Evolutionary conservation across 352 stramenopile genomes (phyloP), one percentile per base, ranked within the genome.

Genomic region (Globisporangium solare): DNA sequence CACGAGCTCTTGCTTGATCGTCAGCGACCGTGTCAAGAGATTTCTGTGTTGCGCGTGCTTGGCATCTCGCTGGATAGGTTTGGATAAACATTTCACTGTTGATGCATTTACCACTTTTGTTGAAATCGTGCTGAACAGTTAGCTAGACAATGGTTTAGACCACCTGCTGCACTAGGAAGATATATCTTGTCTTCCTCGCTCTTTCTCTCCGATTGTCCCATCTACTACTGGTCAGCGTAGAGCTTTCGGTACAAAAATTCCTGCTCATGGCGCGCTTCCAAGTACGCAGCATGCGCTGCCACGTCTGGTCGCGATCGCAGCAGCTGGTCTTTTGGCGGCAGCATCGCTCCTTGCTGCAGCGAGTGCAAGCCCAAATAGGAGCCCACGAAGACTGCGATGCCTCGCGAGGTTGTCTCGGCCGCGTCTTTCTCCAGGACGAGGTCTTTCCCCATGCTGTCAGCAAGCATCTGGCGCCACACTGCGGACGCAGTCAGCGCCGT

Each of bases 401-500:
- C 89, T 27, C 85, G 83, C 8, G 87, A 96, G 18, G 89, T 96
- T 2, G 83, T 87, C 64, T 97, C 88, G 0, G 56, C 77, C 20
- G 70, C 73, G 17, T 64, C 68, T 12, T 66, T 82, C 49, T 94
- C 79, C 18, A 90, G 64, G 37, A 82, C 70, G 21, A 97, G 59
- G 42, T 88, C 73, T 43, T 79, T 84, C 6, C 83, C 86, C 22
- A 96, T 70, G 8, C 64, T 71, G 60, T 97, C 88, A 0, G 88
- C 81, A 4, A 92, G 73, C 70, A 97, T 96, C 50, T 96, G 88
- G 8, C 86, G 80, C 87, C 88, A 96, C 15, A 89, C 66, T 15
- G 51, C 49, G n/a, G 89, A 97, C 31, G 76, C 79, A 4, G 79
- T 79, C 15, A 95, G 71, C 20, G 84, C 84, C 49, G 86, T 92